A percentile compares a stretch with the other conserved stretches of the same genome.
Evolutionary conservation across 371 early-diverging fungal genomes (phyloP).

Genomic region (Chytridium lagenaria): DNA sequence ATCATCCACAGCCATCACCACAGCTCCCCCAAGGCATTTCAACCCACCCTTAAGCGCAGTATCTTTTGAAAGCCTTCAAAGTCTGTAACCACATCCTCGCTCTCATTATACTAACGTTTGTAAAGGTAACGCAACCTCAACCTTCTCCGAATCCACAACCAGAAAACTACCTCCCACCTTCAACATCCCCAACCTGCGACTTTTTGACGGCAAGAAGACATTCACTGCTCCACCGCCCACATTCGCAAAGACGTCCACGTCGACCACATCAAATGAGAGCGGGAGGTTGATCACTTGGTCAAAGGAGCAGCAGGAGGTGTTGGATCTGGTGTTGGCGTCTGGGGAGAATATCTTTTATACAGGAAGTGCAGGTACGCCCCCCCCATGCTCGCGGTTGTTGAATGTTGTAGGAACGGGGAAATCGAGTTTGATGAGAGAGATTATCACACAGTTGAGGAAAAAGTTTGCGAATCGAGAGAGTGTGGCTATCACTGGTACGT

Average conservation of each 20-base stretch:
- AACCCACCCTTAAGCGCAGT: no score
- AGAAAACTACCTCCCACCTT: no score
- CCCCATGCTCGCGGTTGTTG: not conserved
- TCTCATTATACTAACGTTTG: no score
- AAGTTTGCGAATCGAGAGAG: not conserved
- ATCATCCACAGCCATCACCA: no score
- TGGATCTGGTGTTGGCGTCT: not conserved
- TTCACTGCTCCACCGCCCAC: not conserved
- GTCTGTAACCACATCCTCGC: no score
- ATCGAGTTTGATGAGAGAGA: slow-evolving; percentile 68
- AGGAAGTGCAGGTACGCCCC: slow-evolving; percentile 72
- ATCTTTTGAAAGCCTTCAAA: no score
- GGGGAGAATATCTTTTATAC: slow-evolving; percentile 74
- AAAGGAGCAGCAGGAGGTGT: not conserved
- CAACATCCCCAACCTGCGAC: no score
- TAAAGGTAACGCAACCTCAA: no score
- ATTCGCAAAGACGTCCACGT: not conserved
- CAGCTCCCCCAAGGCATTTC: no score
- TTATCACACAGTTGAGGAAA: slow-evolving; percentile 54
- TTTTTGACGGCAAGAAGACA: no score
- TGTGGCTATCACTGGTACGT: not conserved
- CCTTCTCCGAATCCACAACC: no score
- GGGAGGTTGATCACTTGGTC: not conserved
- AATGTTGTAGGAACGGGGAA: slow-evolving; percentile 72
- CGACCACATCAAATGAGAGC: not conserved